Evolutionary conservation across 208 protist genomes (phyloP).

Genomic region (Leishmania tarentolae): DNA sequence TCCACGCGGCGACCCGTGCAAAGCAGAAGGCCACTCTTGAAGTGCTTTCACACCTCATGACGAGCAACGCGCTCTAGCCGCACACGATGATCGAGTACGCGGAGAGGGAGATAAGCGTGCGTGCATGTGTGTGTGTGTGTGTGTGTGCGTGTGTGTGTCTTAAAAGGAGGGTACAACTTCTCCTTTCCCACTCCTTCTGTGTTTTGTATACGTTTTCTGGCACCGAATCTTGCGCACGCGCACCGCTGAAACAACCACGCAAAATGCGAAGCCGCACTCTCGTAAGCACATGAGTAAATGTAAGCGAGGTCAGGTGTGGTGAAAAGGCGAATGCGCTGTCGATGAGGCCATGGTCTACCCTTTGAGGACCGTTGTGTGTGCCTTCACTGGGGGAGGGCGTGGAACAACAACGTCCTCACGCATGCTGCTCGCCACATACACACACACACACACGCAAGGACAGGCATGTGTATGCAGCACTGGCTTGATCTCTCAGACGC

Average conservation of each 20-base stretch:
- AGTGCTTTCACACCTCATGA: slow-evolving; percentile 58
- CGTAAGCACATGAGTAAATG: neutral
- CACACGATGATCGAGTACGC: neutral
- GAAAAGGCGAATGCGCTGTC: neutral
- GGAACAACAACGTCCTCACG: neutral
- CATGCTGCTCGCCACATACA: neutral
- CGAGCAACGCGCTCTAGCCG: slow-evolving; percentile 13
- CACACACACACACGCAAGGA: neutral
- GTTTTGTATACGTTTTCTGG: neutral
- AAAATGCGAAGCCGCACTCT: neutral
- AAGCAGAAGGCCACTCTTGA: slow-evolving; percentile 60
- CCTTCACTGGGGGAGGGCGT: neutral
- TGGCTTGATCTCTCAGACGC: neutral
- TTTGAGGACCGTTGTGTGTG: neutral
- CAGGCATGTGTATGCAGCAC: neutral
- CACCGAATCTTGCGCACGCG: too few relatives aligned
- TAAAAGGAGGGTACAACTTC: neutral
- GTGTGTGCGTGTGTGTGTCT: neutral
- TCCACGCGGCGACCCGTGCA: slow-evolving; percentile 40
- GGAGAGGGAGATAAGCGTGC: neutral
- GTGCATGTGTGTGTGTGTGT: too few relatives aligned
- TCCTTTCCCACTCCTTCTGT: neutral
- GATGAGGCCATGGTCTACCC: neutral
- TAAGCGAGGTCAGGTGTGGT: neutral
- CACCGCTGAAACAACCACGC: neutral